Evolutionary conservation across 352 stramenopile genomes (phyloP).

Genomic region (Thalassiosira mediterranea): DNA sequence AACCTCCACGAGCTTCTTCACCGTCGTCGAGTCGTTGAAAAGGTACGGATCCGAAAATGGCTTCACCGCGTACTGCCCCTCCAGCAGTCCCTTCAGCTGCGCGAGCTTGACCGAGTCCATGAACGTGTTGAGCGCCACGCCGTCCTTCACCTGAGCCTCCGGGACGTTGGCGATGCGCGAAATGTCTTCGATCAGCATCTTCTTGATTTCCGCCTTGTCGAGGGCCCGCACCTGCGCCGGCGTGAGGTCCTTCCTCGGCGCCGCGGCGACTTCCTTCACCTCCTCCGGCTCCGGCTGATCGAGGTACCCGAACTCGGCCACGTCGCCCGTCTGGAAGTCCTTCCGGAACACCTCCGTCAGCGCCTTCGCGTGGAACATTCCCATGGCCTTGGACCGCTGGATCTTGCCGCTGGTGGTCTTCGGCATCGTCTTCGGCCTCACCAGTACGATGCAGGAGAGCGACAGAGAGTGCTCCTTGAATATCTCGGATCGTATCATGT

Average conservation of each 20-base stretch:
- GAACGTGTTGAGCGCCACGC: conserved; percentile 71
- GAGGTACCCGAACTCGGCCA: conserved; percentile 1
- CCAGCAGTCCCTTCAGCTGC: conserved; percentile 93
- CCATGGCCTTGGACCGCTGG: conserved; percentile 87
- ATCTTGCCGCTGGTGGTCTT: conserved; percentile 99
- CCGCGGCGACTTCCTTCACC: background rate
- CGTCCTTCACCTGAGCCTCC: conserved; percentile 62
- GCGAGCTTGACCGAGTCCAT: conserved; percentile 94
- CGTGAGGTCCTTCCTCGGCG: conserved; percentile 4
- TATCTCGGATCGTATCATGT: conserved; percentile 63
- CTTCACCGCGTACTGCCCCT: conserved; percentile 88
- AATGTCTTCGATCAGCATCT: conserved; percentile 73
- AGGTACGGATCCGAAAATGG: conserved; percentile 90
- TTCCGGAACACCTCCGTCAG: conserved; percentile 70
- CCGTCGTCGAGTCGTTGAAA: conserved; percentile 88
- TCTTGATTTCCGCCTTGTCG: conserved; percentile 66
- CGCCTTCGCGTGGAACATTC: conserved; percentile 61
- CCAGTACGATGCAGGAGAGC: conserved; percentile 89
- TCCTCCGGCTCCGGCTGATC: conserved; percentile 40
- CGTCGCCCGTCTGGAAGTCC: conserved; percentile 56
- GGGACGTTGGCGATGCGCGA: conserved; percentile 68
- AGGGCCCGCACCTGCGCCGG: conserved; percentile 64
- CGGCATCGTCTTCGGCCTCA: conserved; percentile 91
- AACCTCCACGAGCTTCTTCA: conserved; percentile 88
- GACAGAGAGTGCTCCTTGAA: conserved; percentile 77